Evolutionary conservation across 768 basidiomycete genomes (phyloP).

Genomic region (Hemileccinum impolitum): DNA sequence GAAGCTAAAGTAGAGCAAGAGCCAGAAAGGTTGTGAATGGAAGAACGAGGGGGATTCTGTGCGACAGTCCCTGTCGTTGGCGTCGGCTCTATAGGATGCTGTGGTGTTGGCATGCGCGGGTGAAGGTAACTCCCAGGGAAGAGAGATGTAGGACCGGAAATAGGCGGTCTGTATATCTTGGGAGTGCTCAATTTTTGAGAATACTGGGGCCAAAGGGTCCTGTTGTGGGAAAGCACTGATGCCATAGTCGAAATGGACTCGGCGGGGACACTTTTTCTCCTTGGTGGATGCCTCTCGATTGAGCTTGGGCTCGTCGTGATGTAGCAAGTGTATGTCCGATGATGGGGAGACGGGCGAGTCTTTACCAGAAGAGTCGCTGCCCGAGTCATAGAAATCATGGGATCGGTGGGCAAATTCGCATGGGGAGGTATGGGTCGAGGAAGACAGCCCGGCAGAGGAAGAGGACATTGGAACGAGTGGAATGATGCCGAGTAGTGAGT

Average conservation of each 20-base stretch:
- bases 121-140: constrained; percentile 18
- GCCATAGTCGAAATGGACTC: constrained; percentile 24
- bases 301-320: constrained; percentile 5
- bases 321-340: background rate
- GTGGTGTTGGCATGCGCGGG: constrained; percentile 11
- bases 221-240: no score
- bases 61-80: constrained; percentile 4
- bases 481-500: no score
- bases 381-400: constrained; percentile 11
- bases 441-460: no score
- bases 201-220: background rate
- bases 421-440: background rate
- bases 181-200: constrained; percentile 7
- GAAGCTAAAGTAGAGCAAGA: constrained; percentile 81
- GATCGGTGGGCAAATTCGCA: background rate
- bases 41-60: constrained; percentile 19
- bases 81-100: background rate
- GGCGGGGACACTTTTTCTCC: constrained; percentile 18
- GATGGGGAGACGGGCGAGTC: constrained; percentile 1
- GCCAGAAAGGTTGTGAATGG: constrained; percentile 51
- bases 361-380: constrained; percentile 8
- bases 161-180: background rate
- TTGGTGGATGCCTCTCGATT: constrained; percentile 6
- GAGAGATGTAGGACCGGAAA: constrained; percentile 1
- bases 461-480: no score